Conservation (phyloP, 1,139 yeast genomes). For the Nakaseomyces sp. region DNA sequence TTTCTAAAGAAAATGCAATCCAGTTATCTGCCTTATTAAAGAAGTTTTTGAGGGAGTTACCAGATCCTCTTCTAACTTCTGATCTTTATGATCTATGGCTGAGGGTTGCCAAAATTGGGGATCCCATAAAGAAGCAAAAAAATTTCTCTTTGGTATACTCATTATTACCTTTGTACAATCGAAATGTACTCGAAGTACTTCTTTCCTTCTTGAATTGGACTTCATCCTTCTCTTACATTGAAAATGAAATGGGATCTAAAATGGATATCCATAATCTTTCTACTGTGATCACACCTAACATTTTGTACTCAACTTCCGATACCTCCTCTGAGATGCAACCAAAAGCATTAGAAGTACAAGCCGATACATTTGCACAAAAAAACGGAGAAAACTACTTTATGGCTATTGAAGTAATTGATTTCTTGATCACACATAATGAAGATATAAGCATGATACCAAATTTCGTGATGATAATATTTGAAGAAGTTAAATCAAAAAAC, state of each 20-base stretch:
- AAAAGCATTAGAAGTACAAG: constrained; percentile 24
- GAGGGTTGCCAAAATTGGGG: constrained; percentile 53
- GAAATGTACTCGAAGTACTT: constrained; percentile 82
- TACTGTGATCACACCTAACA: constrained; percentile 91
- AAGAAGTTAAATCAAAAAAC: constrained; percentile 29
- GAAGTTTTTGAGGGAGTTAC: constrained; percentile 84
- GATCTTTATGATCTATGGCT: constrained; percentile 76
- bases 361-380: constrained; percentile 35
- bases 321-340: constrained; percentile 33
- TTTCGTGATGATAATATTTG: constrained; percentile 37
- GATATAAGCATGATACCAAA: constrained; percentile 70
- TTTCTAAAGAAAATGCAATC: constrained; percentile 73
- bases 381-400: constrained; percentile 76
- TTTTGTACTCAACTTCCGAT: constrained; percentile 40
- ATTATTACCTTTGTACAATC: constrained; percentile 69
- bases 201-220: constrained; percentile 89
- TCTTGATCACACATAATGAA: constrained; percentile 74
- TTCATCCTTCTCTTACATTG: constrained; percentile 86
- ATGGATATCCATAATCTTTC: constrained; percentile 96
- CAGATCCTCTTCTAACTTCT: constrained; percentile 80
- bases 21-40: constrained; percentile 91
- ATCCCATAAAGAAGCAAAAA: constrained; percentile 43
- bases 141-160: constrained; percentile 66
- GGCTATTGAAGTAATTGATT: constrained; percentile 85
- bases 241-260: constrained; percentile 82